phyloP scores from a whole-genome alignment of 2,329 filamentous ascomycete species.

The Hypoxylon sp. region DNA sequence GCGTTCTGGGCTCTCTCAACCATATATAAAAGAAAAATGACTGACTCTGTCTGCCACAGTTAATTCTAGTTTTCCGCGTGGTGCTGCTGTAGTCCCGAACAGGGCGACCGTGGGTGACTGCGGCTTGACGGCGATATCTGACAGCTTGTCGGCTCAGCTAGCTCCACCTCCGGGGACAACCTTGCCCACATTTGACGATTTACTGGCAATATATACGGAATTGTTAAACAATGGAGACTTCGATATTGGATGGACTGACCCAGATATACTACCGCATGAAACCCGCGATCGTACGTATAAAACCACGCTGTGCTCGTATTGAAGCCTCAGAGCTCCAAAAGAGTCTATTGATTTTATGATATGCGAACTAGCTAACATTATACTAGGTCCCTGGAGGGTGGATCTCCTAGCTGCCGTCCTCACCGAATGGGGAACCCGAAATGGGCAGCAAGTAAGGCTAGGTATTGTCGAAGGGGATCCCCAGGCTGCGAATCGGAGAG shows the following conservation, averaged over 20 bases:
- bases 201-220: background rate
- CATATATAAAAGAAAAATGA: background rate
- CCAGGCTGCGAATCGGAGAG: too few species aligned
- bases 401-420: background rate
- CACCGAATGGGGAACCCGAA: background rate
- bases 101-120: conserved; percentile 2
- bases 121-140: conserved; percentile 37
- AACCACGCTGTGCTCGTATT: background rate
- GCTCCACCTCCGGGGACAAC: background rate
- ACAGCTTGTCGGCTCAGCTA: conserved; percentile 23
- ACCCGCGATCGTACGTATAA: background rate
- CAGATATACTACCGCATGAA: too few species aligned
- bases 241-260: too few species aligned
- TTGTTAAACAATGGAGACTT: background rate
- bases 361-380: background rate
- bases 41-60: background rate
- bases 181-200: background rate
- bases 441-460: background rate
- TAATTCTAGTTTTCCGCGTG: background rate
- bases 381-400: background rate
- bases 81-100: background rate
- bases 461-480: too few species aligned
- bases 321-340: background rate
- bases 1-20: too few species aligned
- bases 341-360: background rate